Conservation (phyloP, 352 stramenopile species). For the Albugo laibachii region DNA sequence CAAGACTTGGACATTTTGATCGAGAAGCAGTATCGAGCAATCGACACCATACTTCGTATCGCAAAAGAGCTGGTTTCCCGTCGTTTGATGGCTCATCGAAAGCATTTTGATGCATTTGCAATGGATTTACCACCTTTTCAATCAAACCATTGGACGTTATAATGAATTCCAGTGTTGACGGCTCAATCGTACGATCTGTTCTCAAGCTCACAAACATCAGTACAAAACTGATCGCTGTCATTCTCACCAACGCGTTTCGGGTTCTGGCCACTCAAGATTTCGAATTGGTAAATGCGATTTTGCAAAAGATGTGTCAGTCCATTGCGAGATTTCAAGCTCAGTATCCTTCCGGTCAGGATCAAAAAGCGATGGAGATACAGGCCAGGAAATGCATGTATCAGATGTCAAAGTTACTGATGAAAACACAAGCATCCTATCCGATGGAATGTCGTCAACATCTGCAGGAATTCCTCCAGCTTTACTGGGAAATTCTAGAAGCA, state of each 20-base stretch:
- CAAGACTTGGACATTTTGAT: constrained; percentile 10
- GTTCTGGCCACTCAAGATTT: too few relatives aligned
- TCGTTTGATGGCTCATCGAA: constrained; percentile 62
- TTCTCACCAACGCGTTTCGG: too few relatives aligned
- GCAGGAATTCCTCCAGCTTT: constrained; percentile 34
- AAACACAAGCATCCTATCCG: constrained; percentile 53
- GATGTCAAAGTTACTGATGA: constrained; percentile 39
- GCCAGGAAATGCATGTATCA: constrained; percentile 48
- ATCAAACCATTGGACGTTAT: constrained; percentile 29
- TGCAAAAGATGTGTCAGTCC: too few relatives aligned
- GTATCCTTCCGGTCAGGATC: too few relatives aligned
- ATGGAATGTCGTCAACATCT: constrained; percentile 73
- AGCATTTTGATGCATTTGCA: constrained; percentile 52
- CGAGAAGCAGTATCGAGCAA: constrained; percentile 6
- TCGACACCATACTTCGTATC: constrained; percentile 48
- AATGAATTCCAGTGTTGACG: too few relatives aligned
- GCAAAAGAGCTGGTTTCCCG: constrained; percentile 60
- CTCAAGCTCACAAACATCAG: background rate
- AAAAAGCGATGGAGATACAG: constrained; percentile 1
- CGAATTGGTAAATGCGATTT: too few relatives aligned
- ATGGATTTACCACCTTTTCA: constrained; percentile 38
- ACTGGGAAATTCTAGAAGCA: constrained; percentile 28
- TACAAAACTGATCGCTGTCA: background rate
- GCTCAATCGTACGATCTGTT: too few relatives aligned
- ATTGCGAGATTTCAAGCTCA: too few relatives aligned